Base-by-base conservation (phyloP, 768 basidiomycete species). In the Tephrocybe sp. region DNA sequence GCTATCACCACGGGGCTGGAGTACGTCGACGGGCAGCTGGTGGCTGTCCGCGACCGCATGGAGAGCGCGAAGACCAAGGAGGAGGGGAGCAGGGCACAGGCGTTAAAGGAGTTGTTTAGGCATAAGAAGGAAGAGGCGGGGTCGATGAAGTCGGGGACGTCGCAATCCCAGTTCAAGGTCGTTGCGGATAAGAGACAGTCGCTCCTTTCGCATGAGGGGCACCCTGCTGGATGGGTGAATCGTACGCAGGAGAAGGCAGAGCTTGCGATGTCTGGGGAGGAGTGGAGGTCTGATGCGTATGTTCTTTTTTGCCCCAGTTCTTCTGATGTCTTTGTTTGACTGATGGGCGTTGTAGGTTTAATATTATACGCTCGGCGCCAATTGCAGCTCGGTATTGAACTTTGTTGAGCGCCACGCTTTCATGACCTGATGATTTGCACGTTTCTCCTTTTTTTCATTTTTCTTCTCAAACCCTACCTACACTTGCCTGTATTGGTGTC, bases 1-100 rank as follows among this genome's bases (percentile, higher is more conserved):
- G 85, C 85, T 3, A 81, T 98, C 48, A 78, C 73, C 39, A 90
- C 90, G 14, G 92, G 85, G 0, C 71, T 98, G 55, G 93, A 92
- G 67, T 90, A 93, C 58, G 73, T 93, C 36, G 93, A 98, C 61
- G 88, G 87, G 14, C 92, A 95, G 71, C 81, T 98, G 17, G 88
- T 92, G 20, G 77, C 80, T n/a, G 91, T 98, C 39, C 74, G 90
- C n/a, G 86, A 91, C 53, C 74, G 82, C 32, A 84, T 92, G 83
- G 77, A 83, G 41, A 81, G 81, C 58, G 90, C 72, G 18, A 72
- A 71, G 62, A 60, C 28, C 14, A 69, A 63, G 4, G 71, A 66
- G 0, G 65, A 68, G 28, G 69, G 62, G 21, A 55, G 69, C 44
- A 59, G 59, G 12, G 15, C 8, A 4, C 75, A 88, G 46, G 82